Percentiles rank a stretch among this genome's conserved stretches.
phyloP scores from a whole-genome alignment of 129 eudicot species.

The Centella asiatica region DNA sequence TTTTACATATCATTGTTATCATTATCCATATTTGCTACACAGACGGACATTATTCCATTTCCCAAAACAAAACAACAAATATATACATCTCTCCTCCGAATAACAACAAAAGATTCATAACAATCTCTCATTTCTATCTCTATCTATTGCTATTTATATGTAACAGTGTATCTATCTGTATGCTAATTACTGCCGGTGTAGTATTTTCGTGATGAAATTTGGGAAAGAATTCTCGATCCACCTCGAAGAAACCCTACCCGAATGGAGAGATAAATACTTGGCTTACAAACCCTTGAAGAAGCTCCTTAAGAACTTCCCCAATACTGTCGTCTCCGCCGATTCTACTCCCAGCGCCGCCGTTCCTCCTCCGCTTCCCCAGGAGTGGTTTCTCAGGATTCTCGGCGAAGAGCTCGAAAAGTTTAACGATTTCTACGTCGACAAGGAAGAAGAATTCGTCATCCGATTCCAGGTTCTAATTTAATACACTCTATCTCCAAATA shows the following conservation, averaged over 20 bases:
- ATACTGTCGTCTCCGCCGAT: slow-evolving; percentile 10
- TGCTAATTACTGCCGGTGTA: no score
- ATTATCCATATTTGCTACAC: no score
- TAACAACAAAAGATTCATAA: no score
- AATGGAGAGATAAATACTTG: slow-evolving; percentile 91
- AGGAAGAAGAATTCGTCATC: slow-evolving; percentile 85
- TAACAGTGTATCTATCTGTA: no score
- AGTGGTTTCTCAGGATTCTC: slow-evolving; percentile 77
- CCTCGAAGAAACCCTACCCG: slow-evolving; percentile 89
- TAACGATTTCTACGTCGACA: slow-evolving; percentile 91
- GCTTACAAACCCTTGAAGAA: slow-evolving; percentile 84
- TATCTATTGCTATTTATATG: no score
- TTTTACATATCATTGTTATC: no score
- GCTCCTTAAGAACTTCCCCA: slow-evolving; percentile 55
- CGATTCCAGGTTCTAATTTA: slow-evolving; percentile 57
- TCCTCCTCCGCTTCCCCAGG: slow-evolving; percentile 29
- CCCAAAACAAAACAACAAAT: no score
- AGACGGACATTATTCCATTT: no score
- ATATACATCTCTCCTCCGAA: no score
- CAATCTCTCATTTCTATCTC: no score
- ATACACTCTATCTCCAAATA: no score
- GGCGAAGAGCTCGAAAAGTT: slow-evolving; percentile 77
- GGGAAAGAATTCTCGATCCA: slow-evolving; percentile 83
- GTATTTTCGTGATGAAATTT: slow-evolving; percentile 73
- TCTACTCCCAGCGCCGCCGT: slow-evolving; percentile 7